Conservation (phyloP, 805 yeast genomes). For the Candida odintsovae region DNA sequence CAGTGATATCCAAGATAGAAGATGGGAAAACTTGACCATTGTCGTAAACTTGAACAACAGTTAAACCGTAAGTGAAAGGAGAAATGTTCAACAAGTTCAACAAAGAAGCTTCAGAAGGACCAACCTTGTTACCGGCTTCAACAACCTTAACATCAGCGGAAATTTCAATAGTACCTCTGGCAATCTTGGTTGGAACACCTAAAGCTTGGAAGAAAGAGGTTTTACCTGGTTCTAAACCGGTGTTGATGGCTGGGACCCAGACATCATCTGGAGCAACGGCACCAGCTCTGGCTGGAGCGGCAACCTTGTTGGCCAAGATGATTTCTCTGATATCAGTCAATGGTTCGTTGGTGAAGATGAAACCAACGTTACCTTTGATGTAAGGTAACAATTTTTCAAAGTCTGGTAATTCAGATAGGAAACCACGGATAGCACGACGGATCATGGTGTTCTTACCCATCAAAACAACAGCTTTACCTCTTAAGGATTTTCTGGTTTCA, state of each 20-base stretch:
- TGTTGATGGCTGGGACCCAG: conserved; percentile 98
- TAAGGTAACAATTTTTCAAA: conserved; percentile 91
- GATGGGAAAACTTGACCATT: conserved; percentile 98
- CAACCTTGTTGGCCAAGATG: conserved; percentile 88
- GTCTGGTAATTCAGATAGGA: conserved; percentile 90
- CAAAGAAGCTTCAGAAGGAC: conserved; percentile 98
- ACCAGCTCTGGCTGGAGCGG: conserved; percentile 99
- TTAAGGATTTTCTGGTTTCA: conserved; percentile 95
- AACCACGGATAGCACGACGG: conserved; percentile 98
- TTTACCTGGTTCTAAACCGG: conserved; percentile 99
- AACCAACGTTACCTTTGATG: conserved; percentile 98
- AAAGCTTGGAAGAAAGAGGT: conserved; percentile 99
- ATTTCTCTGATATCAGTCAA: conserved; percentile 88
- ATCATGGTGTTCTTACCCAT: conserved; percentile 99
- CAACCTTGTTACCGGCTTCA: conserved; percentile 79
- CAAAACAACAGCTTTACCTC: conserved; percentile 91
- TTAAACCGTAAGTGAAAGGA: conserved; percentile 98
- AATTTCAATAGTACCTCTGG: conserved; percentile 99
- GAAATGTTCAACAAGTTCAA: conserved; percentile 99
- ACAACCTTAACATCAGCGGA: conserved; percentile 95
- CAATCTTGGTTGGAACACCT: conserved; percentile 99
- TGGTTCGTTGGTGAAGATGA: conserved; percentile 97
- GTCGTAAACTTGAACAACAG: conserved; percentile 95
- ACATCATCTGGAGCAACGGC: conserved; percentile 98
- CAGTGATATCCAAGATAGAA: conserved; percentile 95